Conservation (phyloP, 306 rosid species). For the cucumber (Cucumis sativus) region Cucumber_9930_V3 NC_026655.2:19736001-19736500, state of each 20-base stretch:
- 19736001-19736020: no score
- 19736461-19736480: not conserved
- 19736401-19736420: not conserved
- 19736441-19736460: not conserved
- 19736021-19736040: no score
- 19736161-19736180: no score
- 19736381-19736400: not conserved
- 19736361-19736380: slow-evolving; percentile 1
- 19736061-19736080: no score
- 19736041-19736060: no score
- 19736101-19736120: no score
- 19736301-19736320: not conserved
- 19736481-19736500: not conserved
- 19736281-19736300: not conserved
- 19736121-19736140: no score
- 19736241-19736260: not conserved
- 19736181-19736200: no score
- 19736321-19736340: not conserved
- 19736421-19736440: not conserved
- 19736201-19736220: no score
- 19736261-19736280: not conserved
- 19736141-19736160: no score
- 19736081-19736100: no score
- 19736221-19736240: not conserved
- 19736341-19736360: not conserved